These are phyloP conservation scores for Sclerospora graminicola DNA, from an alignment of 352 stramenopile genomes.

Conservation along the genomic window DNA sequence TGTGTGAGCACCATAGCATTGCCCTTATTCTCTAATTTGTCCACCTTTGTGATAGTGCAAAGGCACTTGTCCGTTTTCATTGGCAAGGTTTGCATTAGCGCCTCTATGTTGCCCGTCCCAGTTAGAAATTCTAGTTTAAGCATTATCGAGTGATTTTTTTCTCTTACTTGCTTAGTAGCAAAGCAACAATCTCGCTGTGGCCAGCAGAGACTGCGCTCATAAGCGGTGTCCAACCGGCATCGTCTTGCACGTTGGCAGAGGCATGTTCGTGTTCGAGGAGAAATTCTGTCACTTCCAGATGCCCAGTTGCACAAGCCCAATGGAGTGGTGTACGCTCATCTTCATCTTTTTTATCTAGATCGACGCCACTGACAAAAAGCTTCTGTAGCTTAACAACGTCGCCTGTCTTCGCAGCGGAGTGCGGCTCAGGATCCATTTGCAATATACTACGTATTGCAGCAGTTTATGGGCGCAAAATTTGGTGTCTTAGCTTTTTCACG, in stretches of 20 bases:
- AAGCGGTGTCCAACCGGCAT: constrained; percentile 63
- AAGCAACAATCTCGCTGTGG: constrained; percentile 38
- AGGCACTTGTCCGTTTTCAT: constrained; percentile 62
- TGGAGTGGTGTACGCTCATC: constrained; percentile 65
- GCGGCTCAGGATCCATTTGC: constrained; percentile 19
- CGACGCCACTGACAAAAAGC: constrained; percentile 20
- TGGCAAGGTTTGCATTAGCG: constrained; percentile 51
- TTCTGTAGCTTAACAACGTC: constrained; percentile 22
- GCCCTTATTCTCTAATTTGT: background rate
- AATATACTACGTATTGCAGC: too few relatives aligned
- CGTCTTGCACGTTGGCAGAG: constrained; percentile 55
- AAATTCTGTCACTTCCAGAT: constrained; percentile 48
- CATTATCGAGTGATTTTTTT: background rate
- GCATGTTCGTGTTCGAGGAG: constrained; percentile 27
- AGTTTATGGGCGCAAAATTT: too few relatives aligned
- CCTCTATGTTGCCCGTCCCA: constrained; percentile 15
- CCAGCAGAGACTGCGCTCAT: constrained; percentile 66
- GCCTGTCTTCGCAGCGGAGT: constrained; percentile 16
- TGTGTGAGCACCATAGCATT: background rate
- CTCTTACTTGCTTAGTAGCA: constrained; percentile 46
- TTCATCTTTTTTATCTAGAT: constrained; percentile 48
- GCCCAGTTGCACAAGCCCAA: constrained; percentile 41
- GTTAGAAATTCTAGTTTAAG: background rate
- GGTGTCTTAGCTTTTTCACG: too few relatives aligned
- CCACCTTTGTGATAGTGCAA: constrained; percentile 68